Evolutionary conservation across 2,329 filamentous ascomycete genomes (phyloP).

Genomic region (Cytospora paraplurivora): DNA sequence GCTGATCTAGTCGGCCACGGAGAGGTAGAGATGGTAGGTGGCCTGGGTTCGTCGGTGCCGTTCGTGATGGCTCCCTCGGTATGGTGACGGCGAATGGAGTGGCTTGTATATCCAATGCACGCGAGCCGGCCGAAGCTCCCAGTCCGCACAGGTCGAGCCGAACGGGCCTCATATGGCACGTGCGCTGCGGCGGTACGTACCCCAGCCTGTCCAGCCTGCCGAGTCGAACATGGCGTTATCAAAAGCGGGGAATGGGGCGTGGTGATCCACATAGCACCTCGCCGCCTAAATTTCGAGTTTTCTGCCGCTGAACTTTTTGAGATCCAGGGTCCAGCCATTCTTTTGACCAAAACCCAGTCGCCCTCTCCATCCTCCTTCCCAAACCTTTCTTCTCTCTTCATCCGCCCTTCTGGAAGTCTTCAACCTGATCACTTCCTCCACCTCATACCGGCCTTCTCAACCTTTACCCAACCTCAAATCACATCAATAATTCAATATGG

Average conservation of each 20-base stretch:
- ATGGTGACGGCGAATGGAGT: slow-evolving; percentile 21
- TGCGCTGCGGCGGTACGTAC: slow-evolving; percentile 14
- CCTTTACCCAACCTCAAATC: slow-evolving; percentile 30
- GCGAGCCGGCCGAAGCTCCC: slow-evolving; percentile 13
- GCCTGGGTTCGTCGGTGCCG: slow-evolving; percentile 4
- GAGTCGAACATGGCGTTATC: not conserved
- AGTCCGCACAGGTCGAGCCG: not conserved
- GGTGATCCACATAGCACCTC: slow-evolving; percentile 12
- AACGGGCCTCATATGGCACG: slow-evolving; percentile 9
- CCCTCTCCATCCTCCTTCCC: slow-evolving; percentile 15
- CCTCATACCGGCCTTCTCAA: slow-evolving; percentile 28
- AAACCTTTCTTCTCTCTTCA: slow-evolving; percentile 17
- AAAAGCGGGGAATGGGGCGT: not conserved
- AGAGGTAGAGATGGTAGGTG: slow-evolving; percentile 1
- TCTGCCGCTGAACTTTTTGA: slow-evolving; percentile 24
- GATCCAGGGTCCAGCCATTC: slow-evolving; percentile 25
- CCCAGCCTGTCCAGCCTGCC: slow-evolving; percentile 17
- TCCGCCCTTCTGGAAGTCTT: slow-evolving; percentile 18
- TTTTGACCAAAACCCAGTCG: slow-evolving; percentile 15
- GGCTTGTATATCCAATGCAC: slow-evolving; percentile 23
- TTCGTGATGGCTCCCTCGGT: slow-evolving; percentile 20
- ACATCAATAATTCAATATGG: slow-evolving; percentile 52
- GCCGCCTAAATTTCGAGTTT: slow-evolving; percentile 14
- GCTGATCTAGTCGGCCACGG: slow-evolving; percentile 8
- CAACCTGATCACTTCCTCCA: slow-evolving; percentile 27